phyloP scores from a whole-genome alignment of 2,329 filamentous ascomycete species.

The Aspergillus jensenii region DNA sequence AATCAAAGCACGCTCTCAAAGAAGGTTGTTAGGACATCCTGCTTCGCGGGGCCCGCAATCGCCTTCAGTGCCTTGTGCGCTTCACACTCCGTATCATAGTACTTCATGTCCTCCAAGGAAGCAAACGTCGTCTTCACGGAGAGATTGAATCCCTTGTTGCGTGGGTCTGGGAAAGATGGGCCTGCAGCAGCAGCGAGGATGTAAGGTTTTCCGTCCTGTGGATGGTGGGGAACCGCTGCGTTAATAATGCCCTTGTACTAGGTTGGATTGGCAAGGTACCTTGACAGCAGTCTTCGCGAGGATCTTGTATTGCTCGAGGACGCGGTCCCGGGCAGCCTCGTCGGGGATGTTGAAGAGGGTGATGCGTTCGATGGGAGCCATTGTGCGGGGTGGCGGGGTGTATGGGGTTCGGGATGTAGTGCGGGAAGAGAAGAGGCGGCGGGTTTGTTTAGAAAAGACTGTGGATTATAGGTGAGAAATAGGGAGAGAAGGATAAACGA shows the following conservation, averaged over 20 bases:
- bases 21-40: constrained; percentile 39
- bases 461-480: background rate
- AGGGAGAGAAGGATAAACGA: background rate
- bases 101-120: constrained; percentile 66
- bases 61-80: constrained; percentile 53
- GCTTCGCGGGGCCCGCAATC: constrained; percentile 29
- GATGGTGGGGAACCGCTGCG: background rate
- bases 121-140: constrained; percentile 64
- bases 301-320: constrained; percentile 48
- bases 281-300: constrained; percentile 46
- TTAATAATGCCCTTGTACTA: background rate
- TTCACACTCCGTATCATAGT: constrained; percentile 63
- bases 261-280: constrained; percentile 26
- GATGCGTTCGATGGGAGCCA: constrained; percentile 49
- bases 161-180: constrained; percentile 56
- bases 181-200: constrained; percentile 61
- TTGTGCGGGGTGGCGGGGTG: constrained; percentile 16
- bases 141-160: constrained; percentile 66
- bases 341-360: constrained; percentile 56
- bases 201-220: constrained; percentile 70
- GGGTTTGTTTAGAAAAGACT: background rate
- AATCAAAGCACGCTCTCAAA: constrained; percentile 37
- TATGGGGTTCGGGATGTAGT: background rate
- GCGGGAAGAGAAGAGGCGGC: background rate
- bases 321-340: constrained; percentile 42